Evolutionary conservation across 2,329 filamentous ascomycete genomes (phyloP), one percentile per base, ranked within the genome.

Genomic region (Botrytis paeoniae): DNA sequence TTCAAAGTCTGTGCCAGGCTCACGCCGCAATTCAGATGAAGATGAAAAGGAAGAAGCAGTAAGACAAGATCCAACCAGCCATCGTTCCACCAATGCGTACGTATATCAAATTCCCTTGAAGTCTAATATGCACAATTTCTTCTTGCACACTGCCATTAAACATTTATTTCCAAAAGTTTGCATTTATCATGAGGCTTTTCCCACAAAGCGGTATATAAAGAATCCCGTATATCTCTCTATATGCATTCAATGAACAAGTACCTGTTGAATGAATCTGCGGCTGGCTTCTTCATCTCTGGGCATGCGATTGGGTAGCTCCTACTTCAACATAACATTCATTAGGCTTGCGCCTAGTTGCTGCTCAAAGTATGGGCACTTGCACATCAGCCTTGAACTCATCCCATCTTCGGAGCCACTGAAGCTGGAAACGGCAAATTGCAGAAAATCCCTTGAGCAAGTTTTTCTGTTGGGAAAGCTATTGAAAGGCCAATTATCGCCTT

Each of bases 11-110:
- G 91, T 97, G 69, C 94, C 95, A 64, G 91, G 89, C 43, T 96
- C 95, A 75, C 89, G 95, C 76, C 92, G 95, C 77, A 97, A 97
- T 81, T 98, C 95, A 71, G 92, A 98, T 80, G 92, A 95, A 77
- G 93, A 95, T 77, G 93, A 97, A 79, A 94, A 95, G 80, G 92
- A 94, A 80, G 89, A 92, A 77, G 89, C 91, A 75, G 88, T 92
- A 79, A 86, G 89, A 76, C 87, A 91, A 81, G 87, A 91, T 78
- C 86, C 89, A n/a, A 89, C 90, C 51, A 91, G 91, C 78, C 92
- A 93, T 80, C 88, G 93, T 72, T 89, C 92, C 65, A 90, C 89
- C 69, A 92, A 93, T 81, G 89, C 91, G 93, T 96, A 89, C 90
- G 93, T 94, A 43, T 29, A n/a, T 16, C 4, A 41, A 41, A n/a